These are phyloP conservation scores for Blastomyces parvus DNA, from an alignment of 2,329 filamentous ascomycete species.

Conservation along the genomic window DNA sequence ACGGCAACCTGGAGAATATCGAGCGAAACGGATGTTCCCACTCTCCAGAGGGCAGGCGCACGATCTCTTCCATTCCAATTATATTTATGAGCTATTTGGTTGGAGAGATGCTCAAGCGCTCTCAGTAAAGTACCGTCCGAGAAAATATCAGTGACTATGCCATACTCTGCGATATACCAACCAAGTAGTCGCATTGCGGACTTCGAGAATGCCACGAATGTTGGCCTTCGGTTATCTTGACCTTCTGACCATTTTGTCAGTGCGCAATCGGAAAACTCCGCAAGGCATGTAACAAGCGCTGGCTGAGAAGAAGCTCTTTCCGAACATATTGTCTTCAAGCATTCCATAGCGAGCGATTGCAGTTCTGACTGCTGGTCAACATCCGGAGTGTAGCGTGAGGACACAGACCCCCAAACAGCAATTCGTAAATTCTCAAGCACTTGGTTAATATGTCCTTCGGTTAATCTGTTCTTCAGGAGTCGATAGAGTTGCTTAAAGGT, in stretches of 20 bases:
- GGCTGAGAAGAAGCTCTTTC: constrained; percentile 32
- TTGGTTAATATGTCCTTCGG: constrained; percentile 51
- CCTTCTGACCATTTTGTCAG: constrained; percentile 30
- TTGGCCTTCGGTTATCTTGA: constrained; percentile 49
- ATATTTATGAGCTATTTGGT: constrained; percentile 71
- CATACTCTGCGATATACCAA: constrained; percentile 33
- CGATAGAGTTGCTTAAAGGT: constrained; percentile 69
- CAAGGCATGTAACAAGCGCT: constrained; percentile 40
- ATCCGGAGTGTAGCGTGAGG: constrained; percentile 32
- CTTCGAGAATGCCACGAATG: constrained; percentile 84
- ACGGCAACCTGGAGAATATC: constrained; percentile 59
- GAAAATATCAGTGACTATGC: constrained; percentile 57
- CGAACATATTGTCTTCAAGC: constrained; percentile 27
- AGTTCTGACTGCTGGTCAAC: constrained; percentile 31
- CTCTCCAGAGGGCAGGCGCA: constrained; percentile 64
- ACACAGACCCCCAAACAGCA: constrained; percentile 60
- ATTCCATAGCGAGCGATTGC: constrained; percentile 28
- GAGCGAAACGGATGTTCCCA: constrained; percentile 62
- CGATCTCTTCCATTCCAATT: constrained; percentile 63
- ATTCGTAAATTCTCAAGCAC: constrained; percentile 63
- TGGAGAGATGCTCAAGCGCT: constrained; percentile 57
- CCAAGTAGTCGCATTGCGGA: constrained; percentile 61
- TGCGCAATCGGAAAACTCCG: constrained; percentile 59
- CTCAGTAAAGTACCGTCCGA: constrained; percentile 55
- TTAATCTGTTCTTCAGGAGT: constrained; percentile 57